Conservation (phyloP, 441 rosid species). For the Erodium texanum region DNA sequence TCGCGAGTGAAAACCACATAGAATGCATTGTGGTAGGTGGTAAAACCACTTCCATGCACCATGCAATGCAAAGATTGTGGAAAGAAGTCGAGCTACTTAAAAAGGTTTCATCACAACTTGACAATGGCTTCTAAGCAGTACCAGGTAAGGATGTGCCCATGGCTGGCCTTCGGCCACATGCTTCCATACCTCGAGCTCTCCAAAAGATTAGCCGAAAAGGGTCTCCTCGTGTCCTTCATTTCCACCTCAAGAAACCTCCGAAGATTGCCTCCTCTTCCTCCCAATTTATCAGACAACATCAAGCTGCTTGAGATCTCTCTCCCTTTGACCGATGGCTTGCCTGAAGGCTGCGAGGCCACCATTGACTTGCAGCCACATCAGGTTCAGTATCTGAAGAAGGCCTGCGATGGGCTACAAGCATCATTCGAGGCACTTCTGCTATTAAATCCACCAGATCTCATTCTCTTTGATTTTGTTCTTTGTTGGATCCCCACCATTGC, state of each 20-base stretch:
- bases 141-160: conserved; percentile 19
- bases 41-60: not conserved
- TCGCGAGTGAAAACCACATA: not conserved
- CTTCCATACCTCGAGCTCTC: conserved; percentile 23
- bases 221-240: conserved; percentile 18
- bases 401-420: conserved; percentile 14
- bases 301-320: conserved; percentile 19
- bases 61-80: conserved; percentile 4
- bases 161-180: conserved; percentile 24
- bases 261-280: conserved; percentile 19
- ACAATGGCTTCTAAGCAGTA: conserved; percentile 13
- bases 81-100: not conserved
- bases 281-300: conserved; percentile 5
- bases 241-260: conserved; percentile 22
- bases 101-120: not conserved
- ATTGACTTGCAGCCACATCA: conserved; percentile 20
- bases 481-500: conserved; percentile 24
- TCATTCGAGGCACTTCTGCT: conserved; percentile 16
- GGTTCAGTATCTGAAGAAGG: conserved; percentile 18
- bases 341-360: conserved; percentile 23
- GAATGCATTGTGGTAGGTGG: not conserved
- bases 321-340: conserved; percentile 19
- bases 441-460: conserved; percentile 17
- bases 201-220: conserved; percentile 21
- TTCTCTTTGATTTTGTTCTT: conserved; percentile 21